A percentile compares a stretch with the other conserved stretches of the same genome.
These are phyloP conservation scores for Metschnikowia aberdeeniae DNA, from an alignment of 805 yeast species.

Conservation along the genomic window DNA sequence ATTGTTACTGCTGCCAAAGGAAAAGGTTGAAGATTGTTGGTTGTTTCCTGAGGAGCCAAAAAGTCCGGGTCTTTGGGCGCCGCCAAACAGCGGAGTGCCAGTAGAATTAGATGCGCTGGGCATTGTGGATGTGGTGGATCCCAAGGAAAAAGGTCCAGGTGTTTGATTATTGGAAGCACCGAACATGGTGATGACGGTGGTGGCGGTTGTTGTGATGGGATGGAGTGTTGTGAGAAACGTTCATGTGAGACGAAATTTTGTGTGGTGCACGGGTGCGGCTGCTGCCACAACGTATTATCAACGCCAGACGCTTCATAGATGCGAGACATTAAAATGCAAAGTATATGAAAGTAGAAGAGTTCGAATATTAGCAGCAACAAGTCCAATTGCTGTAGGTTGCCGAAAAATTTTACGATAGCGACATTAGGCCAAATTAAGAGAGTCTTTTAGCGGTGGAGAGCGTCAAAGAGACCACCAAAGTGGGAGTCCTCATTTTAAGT, in stretches of 20 bases:
- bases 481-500: too few species aligned
- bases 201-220: not conserved
- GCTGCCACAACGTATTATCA: too few species aligned
- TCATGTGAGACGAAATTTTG: conserved; percentile 6
- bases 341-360: too few species aligned
- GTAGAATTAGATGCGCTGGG: conserved; percentile 5
- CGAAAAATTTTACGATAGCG: too few species aligned
- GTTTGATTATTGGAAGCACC: conserved; percentile 11
- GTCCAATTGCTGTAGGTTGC: not conserved
- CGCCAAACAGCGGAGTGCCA: conserved; percentile 11
- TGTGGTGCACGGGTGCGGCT: conserved; percentile 4
- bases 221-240: conserved; percentile 1
- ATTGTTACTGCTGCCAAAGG: conserved; percentile 1
- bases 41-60: conserved; percentile 8
- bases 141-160: conserved; percentile 10
- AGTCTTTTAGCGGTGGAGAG: too few species aligned
- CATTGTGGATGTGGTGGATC: conserved; percentile 5
- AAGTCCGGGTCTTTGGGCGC: conserved; percentile 11
- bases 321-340: too few species aligned
- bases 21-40: not conserved
- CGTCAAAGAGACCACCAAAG: too few species aligned
- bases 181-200: conserved; percentile 9
- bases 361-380: not conserved
- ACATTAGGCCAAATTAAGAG: too few species aligned
- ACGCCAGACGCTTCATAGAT: too few species aligned